Base-by-base conservation (phyloP, 179 eudicot genomes). In the Actinidia chinensis region DNA sequence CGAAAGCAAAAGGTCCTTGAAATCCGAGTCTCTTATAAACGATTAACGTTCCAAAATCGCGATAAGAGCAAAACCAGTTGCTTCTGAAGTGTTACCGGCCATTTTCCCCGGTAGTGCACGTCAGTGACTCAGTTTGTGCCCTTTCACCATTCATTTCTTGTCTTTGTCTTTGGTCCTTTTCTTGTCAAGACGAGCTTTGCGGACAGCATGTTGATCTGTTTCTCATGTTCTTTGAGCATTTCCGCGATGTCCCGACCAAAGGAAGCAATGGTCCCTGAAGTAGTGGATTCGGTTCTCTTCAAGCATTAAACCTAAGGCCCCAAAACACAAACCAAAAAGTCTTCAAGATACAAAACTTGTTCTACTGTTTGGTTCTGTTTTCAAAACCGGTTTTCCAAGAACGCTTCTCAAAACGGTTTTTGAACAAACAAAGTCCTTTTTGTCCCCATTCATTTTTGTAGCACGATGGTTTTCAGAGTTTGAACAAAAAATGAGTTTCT, bases 151-250 rank as follows among this genome's bases (percentile, higher is more conserved):
- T 42, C 64, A 59, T 79, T 55, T 86, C 87, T n/a, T n/a, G n/a
- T n/a, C n/a, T n/a, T n/a, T n/a, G n/a, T n/a, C n/a, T 78, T 71
- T 88, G 59, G 74, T 56, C 82, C 88, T 90, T 69, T 76, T 78
- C 78, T 84, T 88, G 82, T 85, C 89, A 25, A 81, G 40, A 60
- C 83, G 91, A 58, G 91, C 91, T 84, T 87, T 90, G 42, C 93
- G 89, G 8, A 90, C 90, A 44, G 92, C 94, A 4, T 82, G 85
- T 82, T 89, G 91, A 90, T 86, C 59, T 87, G 92, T 78, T 75
- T 87, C 79, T 89, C 94, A 51, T 87, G 94, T 77, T 86, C 94
- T 81, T 86, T 89, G 51, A 90, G 90, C 91, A 90, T 87, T 79
- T 89, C 92, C 46, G 87, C 94, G 18, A 89, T 82, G 81, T 86